Evolutionary conservation across 192 early-diverging fungal species (phyloP), one percentile per base, ranked within the genome.

Genomic region (Gigaspora rosea): DNA sequence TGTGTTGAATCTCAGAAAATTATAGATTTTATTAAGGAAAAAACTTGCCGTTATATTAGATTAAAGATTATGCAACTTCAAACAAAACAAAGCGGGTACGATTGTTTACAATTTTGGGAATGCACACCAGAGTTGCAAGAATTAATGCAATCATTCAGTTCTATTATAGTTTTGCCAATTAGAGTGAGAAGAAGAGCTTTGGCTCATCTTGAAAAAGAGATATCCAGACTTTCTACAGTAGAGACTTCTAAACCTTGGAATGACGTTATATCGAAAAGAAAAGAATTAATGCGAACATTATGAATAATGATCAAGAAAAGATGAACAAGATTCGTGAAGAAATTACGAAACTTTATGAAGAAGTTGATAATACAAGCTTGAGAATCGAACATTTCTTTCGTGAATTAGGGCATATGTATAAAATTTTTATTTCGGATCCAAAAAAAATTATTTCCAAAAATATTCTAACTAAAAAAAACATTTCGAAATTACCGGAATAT

Each of bases 331-430:
- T 76, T 65, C 15, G 4, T 35, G 22, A 50, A 8, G 62, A 76
- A 63, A 76, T 76, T 69, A n/a, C 61, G 12, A 63, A 63, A 54
- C 33, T 56, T 51, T 67, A 20, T 46, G 64, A 27, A n/a, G n/a
- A n/a, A 22, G 75, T 76, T 58, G 75, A 76, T 67, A 67, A 51
- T 13, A 76, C 71, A 51, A 76, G 61, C 48, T 56, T 76, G 35
- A 63, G 75, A 48, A 5, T 65, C 4, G 75, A 75, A 33, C 73
- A 75, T 13, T 75, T 75, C 16, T 62, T 75, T 33, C 36, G 73
- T 49, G 58, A 75, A 75, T 59, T 75, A 48, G 73, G 57, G 15
- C 58, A 75, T 35, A 75, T 75, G 27, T 75, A 75, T 16, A 47
- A 47, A 66, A 66, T 66, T n/a, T 36, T 47, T 47, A 41, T 41